Evolutionary conservation across 2,329 filamentous ascomycete species (phyloP).

Genomic region (Sclerotinia nivalis): DNA sequence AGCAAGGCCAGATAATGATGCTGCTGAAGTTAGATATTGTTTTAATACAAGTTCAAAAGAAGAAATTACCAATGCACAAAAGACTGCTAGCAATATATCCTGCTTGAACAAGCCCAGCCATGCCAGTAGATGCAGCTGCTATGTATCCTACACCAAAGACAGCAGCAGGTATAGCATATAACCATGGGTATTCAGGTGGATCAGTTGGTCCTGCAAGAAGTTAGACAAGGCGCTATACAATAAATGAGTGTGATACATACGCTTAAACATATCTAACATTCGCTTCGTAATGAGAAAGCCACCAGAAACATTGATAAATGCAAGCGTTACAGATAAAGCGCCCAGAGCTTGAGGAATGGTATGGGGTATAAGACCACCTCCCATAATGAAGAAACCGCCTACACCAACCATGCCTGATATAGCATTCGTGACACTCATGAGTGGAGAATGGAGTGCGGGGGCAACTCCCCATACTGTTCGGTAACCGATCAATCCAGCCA

Average conservation of each 20-base stretch:
- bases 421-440: constrained; percentile 93
- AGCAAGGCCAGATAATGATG: constrained; percentile 77
- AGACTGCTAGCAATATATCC: constrained; percentile 84
- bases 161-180: constrained; percentile 75
- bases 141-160: constrained; percentile 81
- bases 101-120: constrained; percentile 81
- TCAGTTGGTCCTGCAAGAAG: constrained; percentile 65
- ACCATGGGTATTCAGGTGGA: constrained; percentile 83
- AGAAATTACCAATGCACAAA: constrained; percentile 64
- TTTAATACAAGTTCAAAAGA: too few relatives aligned
- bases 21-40: constrained; percentile 1
- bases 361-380: constrained; percentile 74
- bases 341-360: constrained; percentile 79
- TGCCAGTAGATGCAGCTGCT: constrained; percentile 76
- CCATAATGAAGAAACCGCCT: constrained; percentile 85
- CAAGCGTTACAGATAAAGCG: constrained; percentile 76
- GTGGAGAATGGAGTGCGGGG: constrained; percentile 79
- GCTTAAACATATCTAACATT: constrained; percentile 91
- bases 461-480: constrained; percentile 84
- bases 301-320: constrained; percentile 85
- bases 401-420: constrained; percentile 82
- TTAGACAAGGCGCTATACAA: background rate
- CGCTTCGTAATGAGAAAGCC: constrained; percentile 91
- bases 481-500: constrained; percentile 85
- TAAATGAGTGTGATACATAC: constrained; percentile 44